Percentiles rank a stretch among this genome's conserved stretches.
phyloP scores from a whole-genome alignment of 2,329 filamentous ascomycete species.

The Clathrospora elynae region DNA sequence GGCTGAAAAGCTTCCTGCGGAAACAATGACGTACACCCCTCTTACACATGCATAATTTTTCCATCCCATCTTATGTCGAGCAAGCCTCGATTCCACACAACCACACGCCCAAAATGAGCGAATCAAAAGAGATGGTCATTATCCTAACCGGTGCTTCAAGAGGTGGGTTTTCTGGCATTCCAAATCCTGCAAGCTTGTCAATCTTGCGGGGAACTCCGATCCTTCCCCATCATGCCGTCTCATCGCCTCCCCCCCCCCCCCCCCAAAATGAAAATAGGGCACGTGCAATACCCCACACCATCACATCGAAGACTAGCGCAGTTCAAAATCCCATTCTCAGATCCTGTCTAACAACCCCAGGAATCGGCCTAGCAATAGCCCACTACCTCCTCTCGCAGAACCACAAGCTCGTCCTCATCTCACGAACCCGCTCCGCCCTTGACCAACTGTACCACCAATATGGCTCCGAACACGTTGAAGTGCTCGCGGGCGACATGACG shows the following conservation, averaged over 20 bases:
- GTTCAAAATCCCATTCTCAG: background rate
- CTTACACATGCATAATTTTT: conserved; percentile 1
- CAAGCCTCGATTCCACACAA: background rate
- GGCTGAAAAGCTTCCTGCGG: no score
- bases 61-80: no score
- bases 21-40: conserved; percentile 16
- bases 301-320: no score
- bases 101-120: conserved; percentile 27
- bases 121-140: conserved; percentile 50
- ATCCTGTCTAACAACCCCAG: conserved; percentile 38
- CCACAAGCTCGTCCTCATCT: conserved; percentile 63
- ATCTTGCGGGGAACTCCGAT: background rate
- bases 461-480: conserved; percentile 58
- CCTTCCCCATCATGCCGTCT: background rate
- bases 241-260: background rate
- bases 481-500: conserved; percentile 63
- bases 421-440: conserved; percentile 62
- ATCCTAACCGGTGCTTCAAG: conserved; percentile 67
- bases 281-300: background rate
- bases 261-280: no score
- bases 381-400: conserved; percentile 61
- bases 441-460: conserved; percentile 55
- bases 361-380: conserved; percentile 66
- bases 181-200: background rate
- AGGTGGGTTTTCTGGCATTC: conserved; percentile 51